Evolutionary conservation across 1,284 basidiomycete genomes (phyloP), one percentile per base, ranked within the genome.

Genomic region (Tylopilus sp.): DNA sequence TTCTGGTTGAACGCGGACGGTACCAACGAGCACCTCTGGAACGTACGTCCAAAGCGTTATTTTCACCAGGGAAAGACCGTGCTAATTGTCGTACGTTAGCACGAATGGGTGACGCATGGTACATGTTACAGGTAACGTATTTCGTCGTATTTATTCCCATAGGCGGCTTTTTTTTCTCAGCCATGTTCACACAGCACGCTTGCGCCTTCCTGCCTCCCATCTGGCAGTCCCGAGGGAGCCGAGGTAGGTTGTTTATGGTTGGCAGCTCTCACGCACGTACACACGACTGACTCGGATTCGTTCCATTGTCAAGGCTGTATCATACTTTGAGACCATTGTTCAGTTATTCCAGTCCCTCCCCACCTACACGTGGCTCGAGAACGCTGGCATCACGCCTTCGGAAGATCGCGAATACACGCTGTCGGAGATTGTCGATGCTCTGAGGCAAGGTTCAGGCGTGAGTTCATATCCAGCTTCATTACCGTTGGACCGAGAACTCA

Each of bases 101-200:
- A 92, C 69, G 91, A 92, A 75, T 93, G 91, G 91, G 69, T 81
- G 26, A 88, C 81, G 22, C 92, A 94, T 69, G 92, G 92, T 16
- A 94, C 93, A 22, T 94, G 93, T 76, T 87, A 86, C 79, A 89
- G 87, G 87, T 88, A 69, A 22, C 8, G 24, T 60, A 12, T 67
- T 16, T 26, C 3, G 22, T 39, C 10, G 13, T 36, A 6, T 44
- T 22, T n/a, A 39, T 64, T 16, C 24, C 16, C 19, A 32, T n/a
- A 13, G 41, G 41, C 39, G 10, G 22, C 44, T 26, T 36, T 58
- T 10, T 6, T 38, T 52, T 26, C 39, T 13, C 44, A 8, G 6
- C 38, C 3, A 10, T 16, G 2, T 32, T 38, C 64, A 32, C 70
- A 53, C 60, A 91, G 90, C 72, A 93, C 92, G 1, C 83, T 94